Evolutionary conservation across 768 basidiomycete species (phyloP).

Genomic region (Rhodotorula graminis): DNA sequence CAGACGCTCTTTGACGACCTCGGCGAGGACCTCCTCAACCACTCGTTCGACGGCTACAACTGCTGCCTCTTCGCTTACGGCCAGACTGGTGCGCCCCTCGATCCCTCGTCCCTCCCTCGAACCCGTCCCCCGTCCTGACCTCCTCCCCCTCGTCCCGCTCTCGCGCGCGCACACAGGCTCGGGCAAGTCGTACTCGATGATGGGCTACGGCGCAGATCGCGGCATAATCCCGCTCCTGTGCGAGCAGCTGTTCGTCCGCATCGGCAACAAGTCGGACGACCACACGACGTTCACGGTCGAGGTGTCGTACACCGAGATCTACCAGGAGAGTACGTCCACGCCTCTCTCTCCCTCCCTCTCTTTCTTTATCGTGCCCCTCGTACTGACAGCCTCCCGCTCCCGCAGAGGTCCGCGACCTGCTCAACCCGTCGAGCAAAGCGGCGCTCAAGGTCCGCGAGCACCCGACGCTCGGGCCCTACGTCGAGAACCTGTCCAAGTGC

Average conservation of each 20-base stretch:
- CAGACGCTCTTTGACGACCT: conserved; percentile 91
- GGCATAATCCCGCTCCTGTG: conserved; percentile 97
- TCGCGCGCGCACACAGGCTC: not conserved
- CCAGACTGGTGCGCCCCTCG: conserved; percentile 40
- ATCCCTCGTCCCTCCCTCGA: not conserved
- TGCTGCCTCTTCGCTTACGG: conserved; percentile 82
- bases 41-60: conserved; percentile 94
- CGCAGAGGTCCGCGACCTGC: conserved; percentile 77
- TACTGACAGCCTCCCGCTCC: not conserved
- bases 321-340: conserved; percentile 60
- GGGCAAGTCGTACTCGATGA: conserved; percentile 49
- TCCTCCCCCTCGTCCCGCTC: not conserved
- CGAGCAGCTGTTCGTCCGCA: conserved; percentile 81
- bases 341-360: too few species aligned
- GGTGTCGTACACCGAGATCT: conserved; percentile 58
- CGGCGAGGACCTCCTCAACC: conserved; percentile 88
- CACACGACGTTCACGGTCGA: conserved; percentile 67
- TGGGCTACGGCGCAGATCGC: conserved; percentile 63
- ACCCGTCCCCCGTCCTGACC: not conserved
- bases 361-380: not conserved
- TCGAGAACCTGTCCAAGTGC: conserved; percentile 92
- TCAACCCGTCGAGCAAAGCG: conserved; percentile 95
- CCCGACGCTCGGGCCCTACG: conserved; percentile 82
- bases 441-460: conserved; percentile 96
- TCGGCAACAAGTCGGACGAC: conserved; percentile 62